Percentiles rank a stretch among this genome's conserved stretches.
Evolutionary conservation across 257 asterid species (phyloP).

Genomic region (Solanum pimpinellifolium): DNA sequence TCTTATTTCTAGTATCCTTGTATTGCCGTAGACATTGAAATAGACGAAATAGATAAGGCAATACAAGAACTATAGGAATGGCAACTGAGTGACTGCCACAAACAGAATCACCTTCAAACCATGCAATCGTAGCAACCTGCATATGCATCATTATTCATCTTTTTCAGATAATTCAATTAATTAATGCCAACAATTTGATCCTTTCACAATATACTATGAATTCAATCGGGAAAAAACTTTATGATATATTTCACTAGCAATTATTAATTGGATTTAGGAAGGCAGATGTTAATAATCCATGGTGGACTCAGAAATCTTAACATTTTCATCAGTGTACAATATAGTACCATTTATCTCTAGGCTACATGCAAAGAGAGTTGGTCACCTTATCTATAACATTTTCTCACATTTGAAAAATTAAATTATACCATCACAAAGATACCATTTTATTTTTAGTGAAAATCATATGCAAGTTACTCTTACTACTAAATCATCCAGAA

Average conservation of each 20-base stretch:
- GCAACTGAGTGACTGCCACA: slow-evolving; percentile 97
- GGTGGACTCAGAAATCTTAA: not conserved
- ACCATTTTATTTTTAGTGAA: not conserved
- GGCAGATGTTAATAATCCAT: not conserved
- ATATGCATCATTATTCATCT: not conserved
- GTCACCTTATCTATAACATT: not conserved
- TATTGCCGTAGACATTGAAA: slow-evolving; percentile 96
- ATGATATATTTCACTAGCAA: not conserved
- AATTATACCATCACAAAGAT: not conserved
- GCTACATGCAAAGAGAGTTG: not conserved
- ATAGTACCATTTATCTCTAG: not conserved
- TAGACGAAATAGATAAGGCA: slow-evolving; percentile 83
- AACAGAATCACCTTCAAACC: slow-evolving; percentile 98
- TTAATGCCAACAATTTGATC: not conserved
- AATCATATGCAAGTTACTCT: not conserved
- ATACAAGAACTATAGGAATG: slow-evolving; percentile 77
- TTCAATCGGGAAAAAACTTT: not conserved
- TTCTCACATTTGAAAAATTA: not conserved
- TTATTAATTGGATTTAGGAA: not conserved
- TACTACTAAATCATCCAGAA: not conserved
- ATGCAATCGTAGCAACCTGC: slow-evolving; percentile 98
- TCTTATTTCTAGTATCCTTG: slow-evolving; percentile 78
- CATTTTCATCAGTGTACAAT: not conserved
- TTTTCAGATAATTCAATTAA: slow-evolving; percentile 14
- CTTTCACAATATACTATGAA: not conserved